Evolutionary conservation across 371 early-diverging fungal species (phyloP), one percentile per base, ranked within the genome.

Genomic region (Circinella umbellata): DNA sequence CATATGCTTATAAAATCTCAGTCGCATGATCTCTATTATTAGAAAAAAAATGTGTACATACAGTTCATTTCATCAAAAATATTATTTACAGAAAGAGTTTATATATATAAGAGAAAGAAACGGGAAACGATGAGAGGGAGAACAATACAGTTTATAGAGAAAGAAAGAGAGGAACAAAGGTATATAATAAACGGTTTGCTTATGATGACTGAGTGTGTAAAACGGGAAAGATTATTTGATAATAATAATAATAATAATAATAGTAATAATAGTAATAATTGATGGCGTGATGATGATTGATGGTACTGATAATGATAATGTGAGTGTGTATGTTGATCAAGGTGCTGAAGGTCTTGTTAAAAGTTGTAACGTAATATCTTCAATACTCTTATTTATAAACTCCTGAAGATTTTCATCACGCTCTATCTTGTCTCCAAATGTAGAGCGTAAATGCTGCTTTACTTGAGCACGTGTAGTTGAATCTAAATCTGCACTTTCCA

Each of bases 391-490:
- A 34, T 73, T 55, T 36, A 77, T 73, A 64, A 75, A 70, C 37
- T 68, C 67, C 37, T 64, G 65, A 4, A 64, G 17, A 53, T 8
- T 15, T 37, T 74, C 71, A 36, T 76, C 71, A 6, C 62, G 55
- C 15, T 70, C 60, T 6, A 74, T 62, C 27, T 68, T 62, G 4
- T 68, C 64, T 8, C 77, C 80, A 51, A 80, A 75, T 57, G 70
- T 55, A 15, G 51, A 42, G 4, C 65, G 55, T 35, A 82, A 34
- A 70, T 82, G 77, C 4, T 73, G 65, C 34, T 80, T 80, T 39
- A 82, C 80, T 62, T 82, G 74, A 0, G 77, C 74, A 18, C 77
- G 75, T 34, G 80, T 82, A 9, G 72, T 75, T 39, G 72, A 70
- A 51, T 74, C 76, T 0, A 82, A 54, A 67, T 80, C 76, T 10